Conservation (phyloP, 495 filamentous ascomycete genomes). For the Glarea lozoyensis region DNA sequence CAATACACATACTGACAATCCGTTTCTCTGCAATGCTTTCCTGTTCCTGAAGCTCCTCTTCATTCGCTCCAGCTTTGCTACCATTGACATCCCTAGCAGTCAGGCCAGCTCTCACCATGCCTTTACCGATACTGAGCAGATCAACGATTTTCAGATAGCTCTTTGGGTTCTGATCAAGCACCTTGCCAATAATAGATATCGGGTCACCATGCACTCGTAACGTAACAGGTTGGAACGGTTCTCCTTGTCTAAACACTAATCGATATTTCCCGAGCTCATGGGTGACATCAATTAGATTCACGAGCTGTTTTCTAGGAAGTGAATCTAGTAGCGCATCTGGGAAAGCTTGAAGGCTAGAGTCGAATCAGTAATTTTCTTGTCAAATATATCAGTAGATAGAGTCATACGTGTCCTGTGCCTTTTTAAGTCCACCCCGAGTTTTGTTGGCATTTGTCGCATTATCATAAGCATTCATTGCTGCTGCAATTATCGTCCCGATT, state of each 20-base stretch:
- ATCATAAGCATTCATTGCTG: constrained; percentile 70
- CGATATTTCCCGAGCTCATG: constrained; percentile 83
- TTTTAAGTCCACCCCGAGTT: constrained; percentile 73
- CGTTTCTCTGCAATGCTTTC: constrained; percentile 45
- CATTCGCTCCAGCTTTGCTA: constrained; percentile 2
- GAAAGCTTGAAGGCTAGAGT: constrained; percentile 61
- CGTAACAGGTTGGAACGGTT: constrained; percentile 85
- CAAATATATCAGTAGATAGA: not conserved
- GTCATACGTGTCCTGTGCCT: constrained; percentile 72
- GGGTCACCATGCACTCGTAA: constrained; percentile 83
- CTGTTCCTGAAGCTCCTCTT: constrained; percentile 23
- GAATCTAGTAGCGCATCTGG: constrained; percentile 52
- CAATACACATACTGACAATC: constrained; percentile 81
- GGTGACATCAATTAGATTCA: constrained; percentile 72
- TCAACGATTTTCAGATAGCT: constrained; percentile 84
- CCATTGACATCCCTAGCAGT: constrained; percentile 22
- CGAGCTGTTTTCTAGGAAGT: constrained; percentile 43
- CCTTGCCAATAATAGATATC: constrained; percentile 69
- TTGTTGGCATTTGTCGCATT: constrained; percentile 86
- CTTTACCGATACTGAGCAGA: constrained; percentile 66
- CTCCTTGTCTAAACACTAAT: constrained; percentile 79
- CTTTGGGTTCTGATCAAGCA: constrained; percentile 78
- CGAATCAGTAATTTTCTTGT: not conserved
- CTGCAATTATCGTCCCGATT: constrained; percentile 55
- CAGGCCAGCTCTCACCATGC: constrained; percentile 67